Evolutionary conservation across 2,329 filamentous ascomycete species (phyloP).

Genomic region (Coniochaeta pulveracea): DNA sequence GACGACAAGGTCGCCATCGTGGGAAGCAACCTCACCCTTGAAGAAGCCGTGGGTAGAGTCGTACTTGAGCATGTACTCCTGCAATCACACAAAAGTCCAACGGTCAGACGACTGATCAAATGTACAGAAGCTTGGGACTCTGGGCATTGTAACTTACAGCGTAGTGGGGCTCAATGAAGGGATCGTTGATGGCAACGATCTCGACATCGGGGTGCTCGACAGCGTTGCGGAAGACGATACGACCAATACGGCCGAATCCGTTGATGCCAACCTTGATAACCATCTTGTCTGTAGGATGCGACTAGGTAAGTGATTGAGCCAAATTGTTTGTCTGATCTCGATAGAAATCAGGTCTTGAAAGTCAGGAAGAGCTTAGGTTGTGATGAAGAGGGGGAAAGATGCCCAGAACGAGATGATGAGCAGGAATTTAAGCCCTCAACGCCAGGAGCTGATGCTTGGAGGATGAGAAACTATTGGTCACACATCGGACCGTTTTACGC

Average conservation of each 20-base stretch:
- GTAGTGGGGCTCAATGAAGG: slow-evolving; percentile 97
- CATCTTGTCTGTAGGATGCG: slow-evolving; percentile 38
- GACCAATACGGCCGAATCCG: slow-evolving; percentile 98
- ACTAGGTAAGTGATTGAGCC: no score
- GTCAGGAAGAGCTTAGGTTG: not conserved
- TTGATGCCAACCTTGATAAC: slow-evolving; percentile 86
- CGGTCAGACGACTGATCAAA: no score
- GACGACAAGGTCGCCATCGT: slow-evolving; percentile 63
- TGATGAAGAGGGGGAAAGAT: no score
- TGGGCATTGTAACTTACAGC: slow-evolving; percentile 58
- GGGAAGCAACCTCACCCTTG: slow-evolving; percentile 78
- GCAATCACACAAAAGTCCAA: not conserved
- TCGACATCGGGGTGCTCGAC: slow-evolving; percentile 82
- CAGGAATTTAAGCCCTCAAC: no score
- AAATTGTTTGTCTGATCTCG: slow-evolving; percentile 2
- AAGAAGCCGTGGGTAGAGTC: slow-evolving; percentile 95
- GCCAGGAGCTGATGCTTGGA: no score
- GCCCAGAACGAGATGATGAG: no score
- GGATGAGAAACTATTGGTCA: no score
- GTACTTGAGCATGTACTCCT: slow-evolving; percentile 99
- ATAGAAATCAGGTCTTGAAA: not conserved
- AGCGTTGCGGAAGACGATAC: slow-evolving; percentile 98
- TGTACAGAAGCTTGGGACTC: slow-evolving; percentile 3
- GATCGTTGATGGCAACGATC: slow-evolving; percentile 96
- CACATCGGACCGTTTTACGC: no score